A percentile compares a stretch with the other conserved stretches of the same genome.
Conservation (phyloP, 768 basidiomycete species). For the Udeniomyces megalosporus region DNA sequence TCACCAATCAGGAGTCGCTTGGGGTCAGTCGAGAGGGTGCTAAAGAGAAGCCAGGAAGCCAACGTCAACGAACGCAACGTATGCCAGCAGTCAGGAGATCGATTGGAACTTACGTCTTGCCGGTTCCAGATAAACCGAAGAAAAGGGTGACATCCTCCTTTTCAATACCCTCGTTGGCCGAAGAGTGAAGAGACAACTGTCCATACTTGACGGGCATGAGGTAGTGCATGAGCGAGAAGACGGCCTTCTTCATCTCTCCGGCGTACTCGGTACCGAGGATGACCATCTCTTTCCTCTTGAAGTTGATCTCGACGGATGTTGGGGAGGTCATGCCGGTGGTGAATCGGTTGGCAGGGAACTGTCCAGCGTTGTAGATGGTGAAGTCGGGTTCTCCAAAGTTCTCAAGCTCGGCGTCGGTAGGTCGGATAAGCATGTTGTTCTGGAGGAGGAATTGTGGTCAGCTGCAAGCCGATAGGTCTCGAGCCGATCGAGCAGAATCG, state of each 20-base stretch:
- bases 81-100: neutral
- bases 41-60: constrained; percentile 3
- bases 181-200: constrained; percentile 92
- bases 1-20: constrained; percentile 88
- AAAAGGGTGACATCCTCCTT: constrained; percentile 89
- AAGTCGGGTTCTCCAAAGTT: constrained; percentile 97
- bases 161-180: constrained; percentile 83
- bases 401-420: constrained; percentile 81
- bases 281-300: constrained; percentile 99
- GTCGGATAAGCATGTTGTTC: constrained; percentile 99
- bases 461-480: neutral
- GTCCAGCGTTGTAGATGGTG: constrained; percentile 99
- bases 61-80: neutral
- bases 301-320: constrained; percentile 98
- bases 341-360: constrained; percentile 99
- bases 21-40: constrained; percentile 87
- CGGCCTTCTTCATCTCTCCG: constrained; percentile 99
- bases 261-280: constrained; percentile 74
- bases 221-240: constrained; percentile 99
- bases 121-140: constrained; percentile 96
- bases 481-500: neutral
- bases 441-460: constrained; percentile 25
- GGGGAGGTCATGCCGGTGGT: constrained; percentile 99
- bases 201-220: constrained; percentile 97
- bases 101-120: constrained; percentile 52